phyloP scores from a whole-genome alignment of 2,329 filamentous ascomycete genomes.

The Penicillium psychrosexuale region DNA sequence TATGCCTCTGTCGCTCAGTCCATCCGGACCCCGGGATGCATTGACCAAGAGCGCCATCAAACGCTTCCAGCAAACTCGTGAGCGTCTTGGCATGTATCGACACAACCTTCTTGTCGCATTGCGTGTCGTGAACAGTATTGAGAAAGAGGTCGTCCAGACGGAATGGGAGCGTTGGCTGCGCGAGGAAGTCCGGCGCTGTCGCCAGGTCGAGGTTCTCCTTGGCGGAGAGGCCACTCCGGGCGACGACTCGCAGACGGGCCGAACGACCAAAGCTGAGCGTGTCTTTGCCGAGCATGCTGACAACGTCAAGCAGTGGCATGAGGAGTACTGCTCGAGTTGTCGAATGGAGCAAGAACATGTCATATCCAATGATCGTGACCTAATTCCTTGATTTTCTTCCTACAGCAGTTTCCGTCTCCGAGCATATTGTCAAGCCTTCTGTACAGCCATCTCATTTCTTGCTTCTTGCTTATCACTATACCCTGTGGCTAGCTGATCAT shows the following conservation, averaged over 20 bases:
- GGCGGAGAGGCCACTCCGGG: constrained; percentile 23
- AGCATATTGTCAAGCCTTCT: constrained; percentile 6
- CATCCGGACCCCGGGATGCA: constrained; percentile 28
- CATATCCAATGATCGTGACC: constrained; percentile 20
- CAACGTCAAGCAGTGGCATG: constrained; percentile 55
- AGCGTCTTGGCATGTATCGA: constrained; percentile 76
- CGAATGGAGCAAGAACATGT: constrained; percentile 41
- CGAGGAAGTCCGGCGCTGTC: constrained; percentile 74
- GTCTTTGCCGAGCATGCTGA: constrained; percentile 38
- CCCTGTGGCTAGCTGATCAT: constrained; percentile 22
- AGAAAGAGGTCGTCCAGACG: constrained; percentile 76
- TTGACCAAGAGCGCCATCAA: constrained; percentile 41
- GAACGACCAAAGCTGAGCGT: constrained; percentile 24
- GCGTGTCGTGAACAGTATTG: constrained; percentile 83
- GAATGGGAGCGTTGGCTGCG: constrained; percentile 93
- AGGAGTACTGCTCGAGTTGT: constrained; percentile 63
- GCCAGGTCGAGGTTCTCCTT: constrained; percentile 55
- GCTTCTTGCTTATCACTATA: constrained; percentile 26
- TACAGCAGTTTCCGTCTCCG: not conserved
- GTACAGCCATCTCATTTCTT: constrained; percentile 9
- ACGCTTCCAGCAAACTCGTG: constrained; percentile 73
- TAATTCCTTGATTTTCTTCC: constrained; percentile 17
- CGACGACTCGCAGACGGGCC: constrained; percentile 23
- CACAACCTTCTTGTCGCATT: constrained; percentile 90
- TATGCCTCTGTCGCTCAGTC: constrained; percentile 29